Evolutionary conservation across 768 basidiomycete genomes (phyloP), one percentile per base, ranked within the genome.

Genomic region (Agaricus subrufescens): DNA sequence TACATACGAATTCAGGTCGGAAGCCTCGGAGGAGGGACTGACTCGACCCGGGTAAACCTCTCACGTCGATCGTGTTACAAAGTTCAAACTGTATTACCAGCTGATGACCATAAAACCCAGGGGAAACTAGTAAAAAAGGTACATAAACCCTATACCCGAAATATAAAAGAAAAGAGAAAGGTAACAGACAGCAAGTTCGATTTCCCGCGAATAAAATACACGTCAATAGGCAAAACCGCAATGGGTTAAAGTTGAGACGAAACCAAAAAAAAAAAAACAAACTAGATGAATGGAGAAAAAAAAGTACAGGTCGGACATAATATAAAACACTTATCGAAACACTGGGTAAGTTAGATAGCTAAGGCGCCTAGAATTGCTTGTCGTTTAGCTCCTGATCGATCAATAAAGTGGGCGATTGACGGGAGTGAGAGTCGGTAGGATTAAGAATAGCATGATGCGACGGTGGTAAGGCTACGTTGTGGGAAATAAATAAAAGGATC

Each of bases 251-350:
- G 29, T 46, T 34, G 15, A 23, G 31, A 27, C 39, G 29, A 46
- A 38, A 38, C 38, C 29, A 1, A 15, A 46, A 27, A 44, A 11
- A 11, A 30, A 40, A 12, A 39, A 40, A 12, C 29, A 14, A 46
- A 14, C 8, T 44, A 50, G 48, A 50, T 26, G 34, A 19, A n/a
- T 15, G 31, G 29, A 46, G 11, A 19, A 37, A 46, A 46, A n/a
- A 27, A 54, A 29, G 26, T 46, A 54, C 53, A 48, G 38, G 27
- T 47, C 43, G 19, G 45, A 42, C n/a, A 47, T 54, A 48, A 47
- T 47, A 54, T 54, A 46, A 19, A 42, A 46, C 53, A 54, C 46
- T 54, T 54, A 54, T 54, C 53, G 46, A 54, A 54, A 56, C 54
- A 56, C 26, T 19, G 31, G 29, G 29, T 56, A 54, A n/a, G 19